Conservation (phyloP, 345 rosid species). For the Noccaea caerulescens region DNA sequence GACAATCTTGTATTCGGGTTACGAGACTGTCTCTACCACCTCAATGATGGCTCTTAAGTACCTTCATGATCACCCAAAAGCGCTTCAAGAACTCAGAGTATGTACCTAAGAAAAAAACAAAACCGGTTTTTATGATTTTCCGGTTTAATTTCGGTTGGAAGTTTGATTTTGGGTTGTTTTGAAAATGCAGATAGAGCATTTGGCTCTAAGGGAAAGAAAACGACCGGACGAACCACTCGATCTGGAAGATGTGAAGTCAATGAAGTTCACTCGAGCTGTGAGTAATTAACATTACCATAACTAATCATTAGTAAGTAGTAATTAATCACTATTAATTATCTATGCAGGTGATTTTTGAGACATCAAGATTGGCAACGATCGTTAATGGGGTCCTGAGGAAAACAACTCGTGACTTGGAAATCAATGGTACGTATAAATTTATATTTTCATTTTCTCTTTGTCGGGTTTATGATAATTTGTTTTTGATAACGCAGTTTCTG, state of each 20-base stretch:
- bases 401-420: constrained; percentile 65
- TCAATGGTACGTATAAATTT: constrained; percentile 51
- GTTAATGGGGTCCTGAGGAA: constrained; percentile 86
- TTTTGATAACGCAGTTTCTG: background rate
- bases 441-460: constrained; percentile 2
- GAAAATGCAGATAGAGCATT: constrained; percentile 57
- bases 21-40: constrained; percentile 81
- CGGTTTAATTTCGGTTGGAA: background rate
- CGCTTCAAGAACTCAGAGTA: constrained; percentile 72
- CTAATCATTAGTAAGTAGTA: background rate
- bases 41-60: constrained; percentile 85
- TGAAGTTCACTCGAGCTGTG: constrained; percentile 68
- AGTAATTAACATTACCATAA: constrained; percentile 32
- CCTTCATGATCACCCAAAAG: constrained; percentile 70
- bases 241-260: constrained; percentile 59
- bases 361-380: constrained; percentile 78
- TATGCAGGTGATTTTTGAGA: constrained; percentile 71
- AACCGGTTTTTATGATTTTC: background rate
- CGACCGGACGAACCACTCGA: constrained; percentile 52
- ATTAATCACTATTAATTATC: background rate
- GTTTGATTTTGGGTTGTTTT: background rate
- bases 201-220: constrained; percentile 49
- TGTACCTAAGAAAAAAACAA: constrained; percentile 29
- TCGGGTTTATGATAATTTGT: constrained; percentile 5
- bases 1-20: constrained; percentile 74